phyloP scores from a whole-genome alignment of 345 rosid genomes.

The Sisymbrium irio region DNA sequence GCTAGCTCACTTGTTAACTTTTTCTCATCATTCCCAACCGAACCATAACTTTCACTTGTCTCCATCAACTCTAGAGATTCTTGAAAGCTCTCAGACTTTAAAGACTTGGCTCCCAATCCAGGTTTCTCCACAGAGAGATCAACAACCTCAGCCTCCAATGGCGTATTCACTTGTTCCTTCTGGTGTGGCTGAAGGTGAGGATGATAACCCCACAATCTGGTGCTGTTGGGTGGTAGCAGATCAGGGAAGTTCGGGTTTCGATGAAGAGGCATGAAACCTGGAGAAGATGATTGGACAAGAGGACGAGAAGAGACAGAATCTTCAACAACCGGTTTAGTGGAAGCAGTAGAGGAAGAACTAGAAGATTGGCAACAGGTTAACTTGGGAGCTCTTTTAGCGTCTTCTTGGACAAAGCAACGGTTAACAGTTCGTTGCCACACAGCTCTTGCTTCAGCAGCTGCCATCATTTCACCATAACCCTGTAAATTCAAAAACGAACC shows the following conservation, averaged over 20 bases:
- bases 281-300: slow-evolving; percentile 38
- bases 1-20: slow-evolving; percentile 31
- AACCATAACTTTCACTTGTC: slow-evolving; percentile 40
- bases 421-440: slow-evolving; percentile 88
- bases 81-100: slow-evolving; percentile 34
- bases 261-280: slow-evolving; percentile 58
- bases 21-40: slow-evolving; percentile 37
- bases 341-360: slow-evolving; percentile 44
- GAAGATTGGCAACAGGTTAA: slow-evolving; percentile 91
- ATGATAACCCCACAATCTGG: slow-evolving; percentile 75
- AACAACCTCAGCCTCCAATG: slow-evolving; percentile 52
- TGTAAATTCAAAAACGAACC: not conserved
- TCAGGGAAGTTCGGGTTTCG: slow-evolving; percentile 46
- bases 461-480: slow-evolving; percentile 53
- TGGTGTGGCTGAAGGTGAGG: slow-evolving; percentile 33
- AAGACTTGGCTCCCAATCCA: slow-evolving; percentile 16
- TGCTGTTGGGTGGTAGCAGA: slow-evolving; percentile 49
- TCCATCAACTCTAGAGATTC: slow-evolving; percentile 45
- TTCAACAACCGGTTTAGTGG: slow-evolving; percentile 54
- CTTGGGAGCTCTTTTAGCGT: slow-evolving; percentile 96
- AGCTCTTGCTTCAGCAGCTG: slow-evolving; percentile 89
- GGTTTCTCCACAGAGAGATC: slow-evolving; percentile 34
- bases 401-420: slow-evolving; percentile 97
- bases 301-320: slow-evolving; percentile 49
- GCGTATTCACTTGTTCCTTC: slow-evolving; percentile 42